Evolutionary conservation across 2,329 filamentous ascomycete species (phyloP).

Genomic region (Penicillium occitanis): DNA sequence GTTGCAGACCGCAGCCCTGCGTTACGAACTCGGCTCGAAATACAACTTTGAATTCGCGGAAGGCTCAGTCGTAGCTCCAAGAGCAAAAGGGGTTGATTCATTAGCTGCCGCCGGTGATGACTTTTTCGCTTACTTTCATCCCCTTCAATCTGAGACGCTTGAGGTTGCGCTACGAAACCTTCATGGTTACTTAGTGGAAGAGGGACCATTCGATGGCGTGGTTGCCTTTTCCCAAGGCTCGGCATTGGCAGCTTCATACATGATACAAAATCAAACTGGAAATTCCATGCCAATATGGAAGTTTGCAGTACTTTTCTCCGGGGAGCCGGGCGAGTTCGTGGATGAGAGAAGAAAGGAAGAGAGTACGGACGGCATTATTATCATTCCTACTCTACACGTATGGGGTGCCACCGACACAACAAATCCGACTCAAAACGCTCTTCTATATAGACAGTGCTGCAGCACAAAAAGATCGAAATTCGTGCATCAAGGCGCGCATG

Average conservation of each 20-base stretch:
- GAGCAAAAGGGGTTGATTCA: background rate
- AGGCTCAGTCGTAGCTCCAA: background rate
- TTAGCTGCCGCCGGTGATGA: background rate
- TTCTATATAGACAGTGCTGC: background rate
- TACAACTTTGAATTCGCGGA: background rate
- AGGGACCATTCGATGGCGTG: background rate
- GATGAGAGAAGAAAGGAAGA: background rate
- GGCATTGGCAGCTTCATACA: background rate
- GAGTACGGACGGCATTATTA: background rate
- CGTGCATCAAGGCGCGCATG: background rate
- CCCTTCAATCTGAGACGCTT: background rate
- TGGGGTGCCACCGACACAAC: background rate
- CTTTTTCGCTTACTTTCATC: background rate
- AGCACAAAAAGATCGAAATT: background rate
- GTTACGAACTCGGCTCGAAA: background rate
- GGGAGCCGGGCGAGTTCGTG: background rate
- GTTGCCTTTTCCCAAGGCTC: background rate
- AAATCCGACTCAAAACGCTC: background rate
- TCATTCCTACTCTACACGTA: background rate
- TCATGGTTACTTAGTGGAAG: background rate
- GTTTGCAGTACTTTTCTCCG: background rate
- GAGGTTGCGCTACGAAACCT: background rate
- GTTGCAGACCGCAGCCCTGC: background rate
- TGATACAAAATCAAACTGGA: background rate
- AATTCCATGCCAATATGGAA: background rate